phyloP scores from a whole-genome alignment of 768 basidiomycete genomes.

The Naganishia vishniacii region DNA sequence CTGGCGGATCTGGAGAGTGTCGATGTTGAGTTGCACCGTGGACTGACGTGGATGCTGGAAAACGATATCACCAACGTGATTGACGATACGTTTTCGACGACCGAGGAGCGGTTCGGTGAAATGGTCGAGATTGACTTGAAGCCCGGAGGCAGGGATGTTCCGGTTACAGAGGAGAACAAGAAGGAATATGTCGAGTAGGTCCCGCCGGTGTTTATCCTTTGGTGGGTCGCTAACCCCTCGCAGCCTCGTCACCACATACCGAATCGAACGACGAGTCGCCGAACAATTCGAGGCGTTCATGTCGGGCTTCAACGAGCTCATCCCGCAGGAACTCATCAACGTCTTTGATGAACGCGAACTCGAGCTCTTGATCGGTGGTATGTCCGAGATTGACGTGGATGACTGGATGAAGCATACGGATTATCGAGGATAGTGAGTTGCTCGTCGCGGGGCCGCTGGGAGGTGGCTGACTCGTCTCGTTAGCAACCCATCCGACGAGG shows the following conservation, averaged over 20 bases:
- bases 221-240: not conserved
- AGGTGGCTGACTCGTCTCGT: not conserved
- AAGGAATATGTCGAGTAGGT: constrained; percentile 86
- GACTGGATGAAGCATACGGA: constrained; percentile 99
- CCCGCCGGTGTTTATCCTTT: not conserved
- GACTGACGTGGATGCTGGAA: constrained; percentile 98
- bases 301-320: constrained; percentile 99
- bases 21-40: constrained; percentile 87
- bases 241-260: constrained; percentile 80
- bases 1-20: constrained; percentile 91
- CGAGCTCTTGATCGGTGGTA: constrained; percentile 85
- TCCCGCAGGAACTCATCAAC: constrained; percentile 93
- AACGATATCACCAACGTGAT: constrained; percentile 98
- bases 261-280: constrained; percentile 92
- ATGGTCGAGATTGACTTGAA: constrained; percentile 95
- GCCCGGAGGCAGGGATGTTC: constrained; percentile 73
- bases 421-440: constrained; percentile 62
- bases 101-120: constrained; percentile 96
- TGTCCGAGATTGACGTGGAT: constrained; percentile 99
- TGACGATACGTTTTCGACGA: constrained; percentile 94
- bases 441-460: not conserved
- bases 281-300: constrained; percentile 99
- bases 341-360: constrained; percentile 98
- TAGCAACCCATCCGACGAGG: constrained; percentile 49
- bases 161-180: constrained; percentile 97